Base-by-base conservation (phyloP, 2,329 filamentous ascomycete genomes). In the Colletotrichum tamarilloi region DNA sequence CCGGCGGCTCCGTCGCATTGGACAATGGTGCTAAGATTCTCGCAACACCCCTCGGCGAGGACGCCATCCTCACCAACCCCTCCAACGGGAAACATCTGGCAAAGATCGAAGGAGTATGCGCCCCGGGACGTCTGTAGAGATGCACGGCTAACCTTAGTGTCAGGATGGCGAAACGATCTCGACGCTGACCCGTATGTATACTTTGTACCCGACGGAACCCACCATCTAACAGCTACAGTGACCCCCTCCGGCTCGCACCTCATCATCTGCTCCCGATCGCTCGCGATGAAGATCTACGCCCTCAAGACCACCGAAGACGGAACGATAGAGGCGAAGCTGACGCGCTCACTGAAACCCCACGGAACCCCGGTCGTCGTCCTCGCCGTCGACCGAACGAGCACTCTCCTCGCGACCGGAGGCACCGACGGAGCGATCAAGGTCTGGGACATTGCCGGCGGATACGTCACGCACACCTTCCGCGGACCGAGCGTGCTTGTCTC, bases 341-440 rank as follows among this genome's bases (percentile, higher is more conserved):
- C 94, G 19, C 91, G 95, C 77, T 95, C 94, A 3, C 83, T 98
- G 38, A 98, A 98, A 82, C 95, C 97, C 8, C 97, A 98, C 80
- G 89, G 91, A 0, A 95, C 96, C 2, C 97, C 97, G 0, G 95
- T 98, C 1, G 92, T 98, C 1, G 94, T 96, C 9, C 87, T 96
- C 16, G 92, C 94, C 1, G 91, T 97, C 74, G 97, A 99, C 81
- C 89, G 91, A 67, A 98, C 95, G 1, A 93, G 95, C 79, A 97
- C 96, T 2, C 86, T 99, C 14, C 87, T 99, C 56, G 97, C 95
- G 19, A 98, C 96, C 19, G 97, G 97, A 75, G 94, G 94, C 62
- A 95, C 97, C 4, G 97, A 99, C 80, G 97, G 97, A 28, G 91
- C 93, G 1, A 94, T 98, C 78, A 99, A 99, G 82, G 92, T 99